Percentiles rank a stretch among this genome's conserved stretches.
phyloP scores from a whole-genome alignment of 768 basidiomycete species.

The Cystofilobasidium bisporidii region DNA sequence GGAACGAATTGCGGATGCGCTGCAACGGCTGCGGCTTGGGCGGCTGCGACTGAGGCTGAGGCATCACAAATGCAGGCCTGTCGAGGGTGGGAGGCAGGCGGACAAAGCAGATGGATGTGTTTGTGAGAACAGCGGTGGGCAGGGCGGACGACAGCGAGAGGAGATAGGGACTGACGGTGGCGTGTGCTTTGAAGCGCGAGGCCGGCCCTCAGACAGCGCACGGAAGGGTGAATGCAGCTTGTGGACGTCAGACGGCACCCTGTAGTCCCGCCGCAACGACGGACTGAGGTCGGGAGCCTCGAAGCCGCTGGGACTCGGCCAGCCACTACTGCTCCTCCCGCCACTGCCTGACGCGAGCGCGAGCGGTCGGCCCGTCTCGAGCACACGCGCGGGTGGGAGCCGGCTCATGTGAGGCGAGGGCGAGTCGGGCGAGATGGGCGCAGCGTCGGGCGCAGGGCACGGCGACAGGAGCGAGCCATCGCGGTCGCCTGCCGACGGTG shows the following conservation, averaged over 20 bases:
- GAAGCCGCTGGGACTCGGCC: background rate
- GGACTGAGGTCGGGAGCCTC: background rate
- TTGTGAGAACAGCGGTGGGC: background rate
- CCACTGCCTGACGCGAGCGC: background rate
- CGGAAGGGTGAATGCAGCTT: background rate
- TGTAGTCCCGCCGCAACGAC: background rate
- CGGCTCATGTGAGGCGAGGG: background rate
- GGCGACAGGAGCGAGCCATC: background rate
- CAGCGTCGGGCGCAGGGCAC: background rate
- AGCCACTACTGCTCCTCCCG: background rate
- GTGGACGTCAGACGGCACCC: background rate
- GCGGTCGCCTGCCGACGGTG: background rate
- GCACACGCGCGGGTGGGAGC: background rate
- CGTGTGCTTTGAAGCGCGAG: background rate
- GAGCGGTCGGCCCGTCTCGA: constrained; percentile 1
- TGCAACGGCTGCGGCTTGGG: background rate
- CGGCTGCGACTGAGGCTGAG: background rate
- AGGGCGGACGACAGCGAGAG: too few relatives aligned
- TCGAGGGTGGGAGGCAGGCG: background rate
- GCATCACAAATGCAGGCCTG: background rate
- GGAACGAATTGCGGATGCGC: background rate
- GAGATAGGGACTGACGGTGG: background rate
- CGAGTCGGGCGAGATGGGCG: background rate
- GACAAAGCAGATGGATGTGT: too few relatives aligned
- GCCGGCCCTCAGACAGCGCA: background rate